Evolutionary conservation across 257 asterid species (phyloP).

Genomic region (Nicotiana benthamiana): DNA sequence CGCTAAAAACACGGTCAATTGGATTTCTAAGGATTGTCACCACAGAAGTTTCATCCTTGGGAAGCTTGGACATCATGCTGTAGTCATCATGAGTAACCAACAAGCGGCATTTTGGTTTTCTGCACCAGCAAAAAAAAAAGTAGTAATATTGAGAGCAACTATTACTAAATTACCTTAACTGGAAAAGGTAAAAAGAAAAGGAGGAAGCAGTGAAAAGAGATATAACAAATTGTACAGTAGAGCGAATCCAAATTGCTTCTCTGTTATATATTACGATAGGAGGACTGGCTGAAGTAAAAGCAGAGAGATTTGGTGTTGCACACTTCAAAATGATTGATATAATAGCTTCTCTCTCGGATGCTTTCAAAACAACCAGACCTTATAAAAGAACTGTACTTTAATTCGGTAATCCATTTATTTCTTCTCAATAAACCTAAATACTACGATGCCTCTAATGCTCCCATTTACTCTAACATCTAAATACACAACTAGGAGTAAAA

Average conservation of each 20-base stretch:
- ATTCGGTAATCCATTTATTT: background rate
- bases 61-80: conserved; percentile 78
- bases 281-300: background rate
- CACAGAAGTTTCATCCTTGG: conserved; percentile 68
- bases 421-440: background rate
- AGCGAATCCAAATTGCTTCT: background rate
- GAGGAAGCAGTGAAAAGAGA: background rate
- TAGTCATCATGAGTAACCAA: conserved; percentile 94
- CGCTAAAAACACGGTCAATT: conserved; percentile 85
- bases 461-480: background rate
- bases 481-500: background rate
- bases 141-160: conserved; percentile 12
- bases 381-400: background rate
- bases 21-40: conserved; percentile 93
- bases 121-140: conserved; percentile 29
- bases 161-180: background rate
- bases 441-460: background rate
- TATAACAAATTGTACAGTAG: background rate
- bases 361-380: background rate
- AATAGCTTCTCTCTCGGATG: background rate
- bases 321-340: background rate
- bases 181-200: background rate
- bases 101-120: conserved; percentile 73
- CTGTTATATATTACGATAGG: background rate
- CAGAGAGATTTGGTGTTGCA: background rate